Percentiles rank a stretch among this genome's conserved stretches.
Evolutionary conservation across 495 filamentous ascomycete species (phyloP).

Genomic region (Thozetella sp.): DNA sequence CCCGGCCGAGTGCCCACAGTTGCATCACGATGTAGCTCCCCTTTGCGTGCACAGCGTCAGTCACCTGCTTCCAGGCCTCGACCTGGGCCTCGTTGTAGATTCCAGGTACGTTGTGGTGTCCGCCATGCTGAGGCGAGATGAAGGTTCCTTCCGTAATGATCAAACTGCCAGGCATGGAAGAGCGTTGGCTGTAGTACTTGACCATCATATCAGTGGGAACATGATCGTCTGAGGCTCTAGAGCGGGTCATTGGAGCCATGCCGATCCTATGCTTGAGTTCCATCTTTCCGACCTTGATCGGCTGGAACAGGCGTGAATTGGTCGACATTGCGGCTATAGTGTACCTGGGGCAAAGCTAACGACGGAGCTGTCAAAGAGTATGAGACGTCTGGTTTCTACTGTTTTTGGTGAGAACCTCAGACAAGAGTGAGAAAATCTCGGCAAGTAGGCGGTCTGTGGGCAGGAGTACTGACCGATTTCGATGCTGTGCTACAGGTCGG

Average conservation of each 20-base stretch:
- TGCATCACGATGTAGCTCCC: constrained; percentile 66
- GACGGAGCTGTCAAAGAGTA: not conserved
- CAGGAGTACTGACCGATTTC: too few species aligned
- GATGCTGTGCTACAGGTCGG: too few species aligned
- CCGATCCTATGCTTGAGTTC: constrained; percentile 40
- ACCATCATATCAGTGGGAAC: constrained; percentile 48
- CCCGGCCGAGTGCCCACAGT: constrained; percentile 70
- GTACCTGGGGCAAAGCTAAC: not conserved
- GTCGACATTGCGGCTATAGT: not conserved
- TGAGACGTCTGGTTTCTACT: too few species aligned
- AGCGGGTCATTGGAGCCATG: constrained; percentile 50
- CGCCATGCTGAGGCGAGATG: constrained; percentile 54
- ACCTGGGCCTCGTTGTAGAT: constrained; percentile 66
- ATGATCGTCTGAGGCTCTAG: constrained; percentile 37
- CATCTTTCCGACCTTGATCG: constrained; percentile 36
- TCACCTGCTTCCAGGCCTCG: constrained; percentile 61
- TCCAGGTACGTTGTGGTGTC: constrained; percentile 60
- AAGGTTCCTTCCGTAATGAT: constrained; percentile 68
- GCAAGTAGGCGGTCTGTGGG: too few species aligned
- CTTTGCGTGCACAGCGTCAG: constrained; percentile 66
- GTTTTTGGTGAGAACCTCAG: too few species aligned
- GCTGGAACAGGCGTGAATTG: constrained; percentile 34
- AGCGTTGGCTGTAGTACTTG: constrained; percentile 66
- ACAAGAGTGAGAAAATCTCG: too few species aligned
- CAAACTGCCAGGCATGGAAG: constrained; percentile 59